Base-by-base conservation (phyloP, 331 rosid species). In the Prunus yedoensis region DNA sequence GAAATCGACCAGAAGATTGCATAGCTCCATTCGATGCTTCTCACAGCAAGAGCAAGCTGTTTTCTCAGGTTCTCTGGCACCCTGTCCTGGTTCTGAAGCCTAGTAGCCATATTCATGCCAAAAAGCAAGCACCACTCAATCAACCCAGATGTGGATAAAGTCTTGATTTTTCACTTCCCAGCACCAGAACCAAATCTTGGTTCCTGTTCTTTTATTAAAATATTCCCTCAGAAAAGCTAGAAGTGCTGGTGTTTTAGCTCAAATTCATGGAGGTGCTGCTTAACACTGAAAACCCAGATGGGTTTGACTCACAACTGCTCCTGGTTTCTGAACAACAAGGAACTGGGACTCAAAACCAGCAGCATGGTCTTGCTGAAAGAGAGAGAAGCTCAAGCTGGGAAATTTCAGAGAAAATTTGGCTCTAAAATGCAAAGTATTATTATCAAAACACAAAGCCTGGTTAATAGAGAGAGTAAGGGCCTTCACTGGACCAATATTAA, bases 11-110 rank as follows among this genome's bases (percentile, higher is more conserved):
- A 92, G 89, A 92, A 88, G 66, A 92, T 83, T 13, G 91, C 92
- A 77, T 90, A 92, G 81, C 96, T 88, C 97, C 96, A 92, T 16
- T 92, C 90, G 73, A 92, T 88, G 82, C 88, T 90, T 84, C 97
- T 93, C 80, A 93, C 83, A 68, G 96, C 89, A 79, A 86, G 78
- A 83, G 97, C 93, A 90, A 93, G 96, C 68, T 83, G 90, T 74
- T 86, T 79, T 81, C 77, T 90, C 83, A 89, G 73, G 75, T 86
- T 92, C 50, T 84, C 85, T 4, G 79, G 74, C 83, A 85, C 85
- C 81, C 75, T 32, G 56, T 71, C 79, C 82, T 67, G 73, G 67
- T 74, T 87, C 66, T 77, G 78, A 43, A 74, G 74, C 61, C 52
- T 68, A 47, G 68, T 41, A 49, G 70, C 80, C 89, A 81, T 74